These are phyloP conservation scores for Torulaspora gathmanii DNA, from an alignment of 805 yeast genomes.

Conservation along the genomic window DNA sequence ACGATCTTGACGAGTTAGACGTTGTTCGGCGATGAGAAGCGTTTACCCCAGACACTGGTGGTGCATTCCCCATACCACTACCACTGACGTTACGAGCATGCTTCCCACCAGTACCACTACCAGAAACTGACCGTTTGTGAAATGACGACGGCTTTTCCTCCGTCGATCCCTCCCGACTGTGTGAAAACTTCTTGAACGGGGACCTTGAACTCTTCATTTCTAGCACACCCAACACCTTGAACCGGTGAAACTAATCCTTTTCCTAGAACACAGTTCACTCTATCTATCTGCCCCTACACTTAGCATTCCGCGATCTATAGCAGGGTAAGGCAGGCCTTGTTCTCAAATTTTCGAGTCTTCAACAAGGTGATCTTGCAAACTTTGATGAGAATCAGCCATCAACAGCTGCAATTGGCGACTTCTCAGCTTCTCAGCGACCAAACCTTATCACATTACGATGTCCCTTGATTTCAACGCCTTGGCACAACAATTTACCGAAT, in stretches of 20 bases:
- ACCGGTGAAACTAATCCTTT: neutral
- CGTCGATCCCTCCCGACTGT: constrained; percentile 33
- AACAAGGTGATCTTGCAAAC: neutral
- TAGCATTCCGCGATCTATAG: neutral
- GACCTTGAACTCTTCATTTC: constrained; percentile 35
- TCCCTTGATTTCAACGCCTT: constrained; percentile 45
- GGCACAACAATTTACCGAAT: constrained; percentile 81
- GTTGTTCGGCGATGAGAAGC: constrained; percentile 32
- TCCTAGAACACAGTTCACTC: neutral
- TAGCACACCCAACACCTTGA: neutral
- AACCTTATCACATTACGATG: constrained; percentile 10
- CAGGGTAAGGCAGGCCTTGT: constrained; percentile 1
- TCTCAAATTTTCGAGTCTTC: neutral
- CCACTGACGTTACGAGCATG: constrained; percentile 20
- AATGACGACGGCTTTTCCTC: constrained; percentile 23
- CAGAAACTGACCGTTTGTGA: constrained; percentile 24
- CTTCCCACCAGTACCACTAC: constrained; percentile 9
- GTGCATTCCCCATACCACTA: constrained; percentile 15
- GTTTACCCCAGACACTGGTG: constrained; percentile 28
- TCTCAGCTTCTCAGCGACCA: neutral
- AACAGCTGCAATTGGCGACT: neutral
- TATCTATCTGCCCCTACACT: constrained; percentile 3
- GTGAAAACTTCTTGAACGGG: constrained; percentile 36
- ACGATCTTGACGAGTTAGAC: constrained; percentile 34
- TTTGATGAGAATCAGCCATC: neutral